Conservation (phyloP, 2,329 filamentous ascomycete genomes). For the Colletotrichum musicola region DNA sequence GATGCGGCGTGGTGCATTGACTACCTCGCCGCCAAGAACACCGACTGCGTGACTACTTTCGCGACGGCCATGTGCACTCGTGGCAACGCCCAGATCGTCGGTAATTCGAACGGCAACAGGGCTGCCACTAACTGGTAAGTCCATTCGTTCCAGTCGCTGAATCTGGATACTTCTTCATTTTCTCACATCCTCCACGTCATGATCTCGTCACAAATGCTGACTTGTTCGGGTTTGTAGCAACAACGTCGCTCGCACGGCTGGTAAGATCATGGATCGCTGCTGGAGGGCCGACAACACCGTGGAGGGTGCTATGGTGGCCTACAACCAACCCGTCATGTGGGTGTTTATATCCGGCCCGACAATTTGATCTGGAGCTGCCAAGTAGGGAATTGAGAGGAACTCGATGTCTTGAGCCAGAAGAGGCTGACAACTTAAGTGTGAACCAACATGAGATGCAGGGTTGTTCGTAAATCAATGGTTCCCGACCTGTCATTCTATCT, state of each 20-base stretch:
- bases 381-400: no score
- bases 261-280: background rate
- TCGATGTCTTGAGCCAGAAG: background rate
- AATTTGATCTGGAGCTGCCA: background rate
- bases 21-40: background rate
- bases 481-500: no score
- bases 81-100: background rate
- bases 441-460: no score
- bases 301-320: background rate
- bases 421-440: no score
- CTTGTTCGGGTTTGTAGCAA: background rate
- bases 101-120: background rate
- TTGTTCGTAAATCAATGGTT: no score
- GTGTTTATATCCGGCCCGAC: background rate
- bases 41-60: background rate
- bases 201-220: background rate
- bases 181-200: no score
- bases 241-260: background rate
- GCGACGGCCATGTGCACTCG: background rate
- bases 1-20: background rate
- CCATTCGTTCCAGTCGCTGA: no score
- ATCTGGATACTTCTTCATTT: background rate
- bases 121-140: background rate
- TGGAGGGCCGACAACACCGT: background rate
- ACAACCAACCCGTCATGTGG: background rate